A percentile compares a stretch with the other conserved stretches of the same genome.
Evolutionary conservation across 805 yeast species (phyloP).

Genomic region (Kregervanrija delftensis): DNA sequence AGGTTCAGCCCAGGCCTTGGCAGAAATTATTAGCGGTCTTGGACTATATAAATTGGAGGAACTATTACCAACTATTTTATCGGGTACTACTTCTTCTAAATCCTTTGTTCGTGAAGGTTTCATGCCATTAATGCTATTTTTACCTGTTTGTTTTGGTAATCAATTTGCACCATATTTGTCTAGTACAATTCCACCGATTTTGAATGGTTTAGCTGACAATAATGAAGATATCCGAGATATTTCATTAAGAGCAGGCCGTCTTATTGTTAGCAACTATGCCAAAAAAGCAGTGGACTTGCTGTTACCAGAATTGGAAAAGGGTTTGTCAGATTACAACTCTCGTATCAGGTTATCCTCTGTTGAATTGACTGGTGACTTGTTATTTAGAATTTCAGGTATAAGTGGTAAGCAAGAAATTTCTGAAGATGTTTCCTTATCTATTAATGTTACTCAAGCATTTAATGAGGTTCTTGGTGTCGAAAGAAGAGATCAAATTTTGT

Average conservation of each 20-base stretch:
- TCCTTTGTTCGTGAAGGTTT: constrained; percentile 81
- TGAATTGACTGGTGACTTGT: constrained; percentile 88
- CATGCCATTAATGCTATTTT: constrained; percentile 79
- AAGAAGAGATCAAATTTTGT: constrained; percentile 78
- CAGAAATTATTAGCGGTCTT: constrained; percentile 89
- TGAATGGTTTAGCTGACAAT: constrained; percentile 83
- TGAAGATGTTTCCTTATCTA: constrained; percentile 42
- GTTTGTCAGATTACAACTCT: constrained; percentile 73
- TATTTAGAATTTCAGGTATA: constrained; percentile 91
- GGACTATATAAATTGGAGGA: constrained; percentile 87
- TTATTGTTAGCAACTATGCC: constrained; percentile 87
- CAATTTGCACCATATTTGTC: constrained; percentile 86
- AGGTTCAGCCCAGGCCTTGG: constrained; percentile 94
- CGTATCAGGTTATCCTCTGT: constrained; percentile 91
- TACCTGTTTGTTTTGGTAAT: constrained; percentile 92
- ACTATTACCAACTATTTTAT: constrained; percentile 70
- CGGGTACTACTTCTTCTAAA: constrained; percentile 61
- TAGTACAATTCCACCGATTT: constrained; percentile 83
- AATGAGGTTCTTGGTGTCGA: constrained; percentile 78
- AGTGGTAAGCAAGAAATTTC: constrained; percentile 66
- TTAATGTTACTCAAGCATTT: constrained; percentile 55
- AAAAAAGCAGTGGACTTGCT: constrained; percentile 86
- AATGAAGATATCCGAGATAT: constrained; percentile 85
- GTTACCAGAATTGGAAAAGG: constrained; percentile 88
- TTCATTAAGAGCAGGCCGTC: constrained; percentile 86